Evolutionary conservation across 805 yeast genomes (phyloP).

Genomic region (Wickerhamomyces canadensis): DNA sequence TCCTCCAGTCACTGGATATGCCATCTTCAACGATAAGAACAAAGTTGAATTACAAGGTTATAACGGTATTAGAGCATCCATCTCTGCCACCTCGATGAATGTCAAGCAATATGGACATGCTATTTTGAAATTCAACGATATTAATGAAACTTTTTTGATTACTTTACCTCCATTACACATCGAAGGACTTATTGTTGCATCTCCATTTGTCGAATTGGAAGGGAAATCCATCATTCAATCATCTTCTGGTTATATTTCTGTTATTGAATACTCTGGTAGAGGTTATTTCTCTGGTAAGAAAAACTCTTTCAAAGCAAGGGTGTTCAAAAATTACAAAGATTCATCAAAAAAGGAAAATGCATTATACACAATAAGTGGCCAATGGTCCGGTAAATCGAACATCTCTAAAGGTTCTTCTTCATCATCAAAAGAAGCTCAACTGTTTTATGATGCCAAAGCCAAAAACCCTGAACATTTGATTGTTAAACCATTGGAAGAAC

Average conservation of each 20-base stretch:
- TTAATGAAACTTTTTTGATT: conserved; percentile 64
- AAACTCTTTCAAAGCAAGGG: conserved; percentile 83
- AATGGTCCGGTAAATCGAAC: conserved; percentile 80
- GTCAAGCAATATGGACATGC: conserved; percentile 96
- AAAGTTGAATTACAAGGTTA: conserved; percentile 77
- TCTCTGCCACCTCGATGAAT: conserved; percentile 70
- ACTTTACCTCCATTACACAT: conserved; percentile 95
- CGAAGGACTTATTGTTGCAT: conserved; percentile 85
- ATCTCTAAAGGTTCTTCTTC: conserved; percentile 52
- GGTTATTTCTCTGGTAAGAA: conserved; percentile 96
- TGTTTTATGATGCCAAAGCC: conserved; percentile 60
- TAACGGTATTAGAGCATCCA: conserved; percentile 81
- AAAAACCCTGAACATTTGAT: conserved; percentile 46
- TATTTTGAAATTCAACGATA: conserved; percentile 53
- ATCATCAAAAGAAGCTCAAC: conserved; percentile 38
- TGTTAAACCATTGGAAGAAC: conserved; percentile 81
- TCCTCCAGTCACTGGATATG: conserved; percentile 95
- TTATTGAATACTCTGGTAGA: conserved; percentile 80
- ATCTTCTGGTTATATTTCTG: conserved; percentile 68
- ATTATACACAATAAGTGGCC: conserved; percentile 77
- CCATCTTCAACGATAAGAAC: conserved; percentile 67
- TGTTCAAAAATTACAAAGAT: conserved; percentile 49
- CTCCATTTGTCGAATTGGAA: conserved; percentile 93
- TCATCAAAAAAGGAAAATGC: conserved; percentile 55
- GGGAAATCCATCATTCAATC: conserved; percentile 82